phyloP scores from a whole-genome alignment of 257 asterid genomes.

The Solanum gandarillasii region DNA sequence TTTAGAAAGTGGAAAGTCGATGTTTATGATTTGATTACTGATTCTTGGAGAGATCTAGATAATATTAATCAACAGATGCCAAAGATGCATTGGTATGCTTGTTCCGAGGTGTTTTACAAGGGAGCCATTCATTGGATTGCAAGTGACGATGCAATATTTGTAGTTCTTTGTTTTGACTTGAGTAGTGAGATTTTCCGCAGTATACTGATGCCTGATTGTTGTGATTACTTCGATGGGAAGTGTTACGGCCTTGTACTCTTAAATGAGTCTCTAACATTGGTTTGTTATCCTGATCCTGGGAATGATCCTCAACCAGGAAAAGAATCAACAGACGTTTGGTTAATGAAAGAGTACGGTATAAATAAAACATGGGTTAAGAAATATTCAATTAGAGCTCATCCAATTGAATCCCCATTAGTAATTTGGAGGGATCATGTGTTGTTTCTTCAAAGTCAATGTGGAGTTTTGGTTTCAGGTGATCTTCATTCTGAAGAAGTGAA shows the following conservation, averaged over 20 bases:
- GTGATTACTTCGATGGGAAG: not conserved
- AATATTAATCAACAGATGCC: not conserved
- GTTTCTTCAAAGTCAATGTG: no score
- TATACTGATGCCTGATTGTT: not conserved
- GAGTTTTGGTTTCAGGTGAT: no score
- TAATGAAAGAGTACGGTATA: not conserved
- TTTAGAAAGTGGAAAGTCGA: not conserved
- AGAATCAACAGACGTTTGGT: not conserved
- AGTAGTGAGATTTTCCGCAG: not conserved
- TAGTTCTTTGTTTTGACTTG: not conserved
- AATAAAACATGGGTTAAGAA: no score
- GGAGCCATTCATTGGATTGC: not conserved
- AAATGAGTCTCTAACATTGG: not conserved
- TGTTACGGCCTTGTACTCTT: not conserved
- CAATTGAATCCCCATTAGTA: no score
- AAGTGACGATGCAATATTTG: not conserved
- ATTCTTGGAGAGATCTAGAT: not conserved
- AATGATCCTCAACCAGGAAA: not conserved
- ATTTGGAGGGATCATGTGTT: no score
- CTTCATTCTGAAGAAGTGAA: no score
- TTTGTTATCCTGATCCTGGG: not conserved
- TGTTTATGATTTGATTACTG: not conserved
- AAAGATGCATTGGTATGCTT: no score
- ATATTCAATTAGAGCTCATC: no score
- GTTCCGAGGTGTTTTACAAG: not conserved